These are phyloP conservation scores for Gynostemma pentaphyllum DNA, from an alignment of 306 rosid genomes.

Conservation along the genomic window DNA sequence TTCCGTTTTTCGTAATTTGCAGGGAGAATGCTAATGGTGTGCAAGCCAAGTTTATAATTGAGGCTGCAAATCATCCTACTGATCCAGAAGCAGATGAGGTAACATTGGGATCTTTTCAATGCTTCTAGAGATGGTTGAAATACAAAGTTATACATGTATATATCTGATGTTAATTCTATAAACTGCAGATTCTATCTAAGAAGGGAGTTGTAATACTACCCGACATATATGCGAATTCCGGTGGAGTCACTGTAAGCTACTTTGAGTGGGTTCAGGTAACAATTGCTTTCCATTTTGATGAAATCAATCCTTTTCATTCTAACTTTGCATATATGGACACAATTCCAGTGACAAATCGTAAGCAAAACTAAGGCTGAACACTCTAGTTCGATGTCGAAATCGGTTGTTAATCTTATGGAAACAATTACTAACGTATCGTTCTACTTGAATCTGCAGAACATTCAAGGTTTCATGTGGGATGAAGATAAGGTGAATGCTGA, in stretches of 20 bases:
- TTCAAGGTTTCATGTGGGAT: constrained; percentile 64
- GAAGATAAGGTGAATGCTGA: constrained; percentile 46
- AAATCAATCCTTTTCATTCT: too few species aligned
- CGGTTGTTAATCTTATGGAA: not conserved
- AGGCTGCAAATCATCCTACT: constrained; percentile 58
- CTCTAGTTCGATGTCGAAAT: not conserved
- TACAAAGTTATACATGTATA: too few species aligned
- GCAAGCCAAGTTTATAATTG: constrained; percentile 41
- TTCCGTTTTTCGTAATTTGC: not conserved
- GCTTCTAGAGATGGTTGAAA: too few species aligned
- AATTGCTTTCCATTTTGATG: not conserved
- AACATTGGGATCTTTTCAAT: too few species aligned
- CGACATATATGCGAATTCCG: constrained; percentile 44
- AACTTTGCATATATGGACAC: too few species aligned
- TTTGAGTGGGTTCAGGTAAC: constrained; percentile 64
- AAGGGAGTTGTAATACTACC: constrained; percentile 47
- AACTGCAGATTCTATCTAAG: constrained; percentile 43
- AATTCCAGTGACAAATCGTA: too few species aligned
- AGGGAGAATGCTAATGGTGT: constrained; percentile 46
- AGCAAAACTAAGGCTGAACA: too few species aligned
- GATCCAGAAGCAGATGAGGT: constrained; percentile 60
- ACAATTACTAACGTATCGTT: not conserved
- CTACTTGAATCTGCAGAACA: constrained; percentile 24
- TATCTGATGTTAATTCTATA: too few species aligned
- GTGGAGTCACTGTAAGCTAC: constrained; percentile 54